These are phyloP conservation scores for Beverwykella pulmonaria DNA, from an alignment of 495 filamentous ascomycete genomes.

Conservation along the genomic window DNA sequence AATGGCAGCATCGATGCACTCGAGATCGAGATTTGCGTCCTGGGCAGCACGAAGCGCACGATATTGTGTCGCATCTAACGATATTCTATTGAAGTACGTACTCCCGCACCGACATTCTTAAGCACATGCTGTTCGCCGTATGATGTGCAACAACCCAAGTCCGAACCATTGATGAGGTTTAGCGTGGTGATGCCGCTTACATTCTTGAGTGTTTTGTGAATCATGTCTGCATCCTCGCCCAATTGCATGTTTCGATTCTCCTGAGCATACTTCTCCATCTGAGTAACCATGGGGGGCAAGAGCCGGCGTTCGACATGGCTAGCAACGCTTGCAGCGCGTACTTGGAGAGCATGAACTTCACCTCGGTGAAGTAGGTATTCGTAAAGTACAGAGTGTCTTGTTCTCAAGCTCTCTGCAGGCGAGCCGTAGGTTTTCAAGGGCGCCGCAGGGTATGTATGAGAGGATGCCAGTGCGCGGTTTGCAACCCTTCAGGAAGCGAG, in stretches of 20 bases:
- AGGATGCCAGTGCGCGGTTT: conserved; percentile 6
- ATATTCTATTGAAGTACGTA: neutral
- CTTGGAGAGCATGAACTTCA: conserved; percentile 14
- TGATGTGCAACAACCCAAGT: neutral
- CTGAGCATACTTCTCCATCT: conserved; percentile 4
- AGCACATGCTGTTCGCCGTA: conserved; percentile 5
- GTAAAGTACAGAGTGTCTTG: conserved; percentile 10
- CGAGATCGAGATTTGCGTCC: neutral
- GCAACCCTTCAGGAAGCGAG: conserved; percentile 6
- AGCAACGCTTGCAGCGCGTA: conserved; percentile 10
- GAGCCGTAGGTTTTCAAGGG: conserved; percentile 15
- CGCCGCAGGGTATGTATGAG: neutral
- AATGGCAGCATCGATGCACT: conserved; percentile 6
- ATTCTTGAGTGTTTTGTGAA: neutral
- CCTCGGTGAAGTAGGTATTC: conserved; percentile 4
- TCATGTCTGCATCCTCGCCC: conserved; percentile 14
- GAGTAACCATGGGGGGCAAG: too few relatives aligned
- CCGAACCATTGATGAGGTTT: neutral
- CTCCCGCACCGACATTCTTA: conserved; percentile 12
- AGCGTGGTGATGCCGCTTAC: neutral
- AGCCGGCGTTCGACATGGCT: too few relatives aligned
- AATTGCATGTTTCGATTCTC: conserved; percentile 11
- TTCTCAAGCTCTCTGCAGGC: conserved; percentile 17
- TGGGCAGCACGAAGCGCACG: conserved; percentile 13
- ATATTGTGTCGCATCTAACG: neutral